A percentile compares a stretch with the other conserved stretches of the same genome.
Conservation (phyloP, 352 stramenopile species). For the Phytophthora idaei region DNA sequence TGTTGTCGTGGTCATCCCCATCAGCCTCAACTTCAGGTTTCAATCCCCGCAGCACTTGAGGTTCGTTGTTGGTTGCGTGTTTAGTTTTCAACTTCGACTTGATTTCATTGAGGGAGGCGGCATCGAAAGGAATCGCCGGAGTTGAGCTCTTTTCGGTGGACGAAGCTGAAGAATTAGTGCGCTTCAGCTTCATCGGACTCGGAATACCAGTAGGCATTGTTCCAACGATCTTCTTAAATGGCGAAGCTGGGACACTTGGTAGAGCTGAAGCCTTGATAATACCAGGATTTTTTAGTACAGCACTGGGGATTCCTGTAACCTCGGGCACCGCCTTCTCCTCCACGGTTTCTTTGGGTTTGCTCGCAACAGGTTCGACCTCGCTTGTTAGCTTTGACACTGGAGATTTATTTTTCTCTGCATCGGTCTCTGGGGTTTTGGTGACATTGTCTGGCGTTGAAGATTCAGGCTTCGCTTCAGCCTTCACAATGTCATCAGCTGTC, state of each 20-base stretch:
- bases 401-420: constrained; percentile 11
- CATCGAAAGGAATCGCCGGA: constrained; percentile 54
- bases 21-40: constrained; percentile 34
- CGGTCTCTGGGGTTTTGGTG: neutral
- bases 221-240: constrained; percentile 35
- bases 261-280: constrained; percentile 44
- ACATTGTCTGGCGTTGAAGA: neutral
- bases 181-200: constrained; percentile 41
- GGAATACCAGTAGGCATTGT: constrained; percentile 22
- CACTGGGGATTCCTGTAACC: constrained; percentile 33
- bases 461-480: neutral
- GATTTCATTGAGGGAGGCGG: constrained; percentile 62
- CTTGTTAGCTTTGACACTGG: neutral
- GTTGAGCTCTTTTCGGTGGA: constrained; percentile 41
- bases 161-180: constrained; percentile 14
- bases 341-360: constrained; percentile 25
- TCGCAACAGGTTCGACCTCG: constrained; percentile 1
- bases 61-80: constrained; percentile 35
- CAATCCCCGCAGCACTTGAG: constrained; percentile 7
- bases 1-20: constrained; percentile 37
- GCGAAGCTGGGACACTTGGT: constrained; percentile 16
- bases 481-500: neutral
- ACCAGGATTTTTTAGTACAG: constrained; percentile 43
- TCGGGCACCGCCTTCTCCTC: constrained; percentile 27
- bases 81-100: constrained; percentile 60